Percentiles rank a stretch among this genome's conserved stretches.
phyloP scores from a whole-genome alignment of 805 yeast genomes.

The Limtongia smithiae region DNA sequence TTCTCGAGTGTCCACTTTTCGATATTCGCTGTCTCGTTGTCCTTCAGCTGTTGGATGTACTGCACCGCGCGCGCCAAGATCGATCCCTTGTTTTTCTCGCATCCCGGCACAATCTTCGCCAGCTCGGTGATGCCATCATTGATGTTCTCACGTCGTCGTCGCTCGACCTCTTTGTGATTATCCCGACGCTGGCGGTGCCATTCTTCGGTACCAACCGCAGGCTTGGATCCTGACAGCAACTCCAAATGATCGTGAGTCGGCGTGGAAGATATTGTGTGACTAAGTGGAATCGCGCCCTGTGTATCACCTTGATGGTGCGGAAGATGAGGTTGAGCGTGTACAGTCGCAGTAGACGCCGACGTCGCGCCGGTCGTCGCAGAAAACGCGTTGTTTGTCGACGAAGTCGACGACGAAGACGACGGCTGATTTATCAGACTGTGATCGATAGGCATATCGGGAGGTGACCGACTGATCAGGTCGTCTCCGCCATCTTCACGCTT shows the following conservation, averaged over 20 bases:
- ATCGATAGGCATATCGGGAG: slow-evolving; percentile 15
- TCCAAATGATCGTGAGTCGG: slow-evolving; percentile 1
- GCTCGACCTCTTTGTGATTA: slow-evolving; percentile 93
- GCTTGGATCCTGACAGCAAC: slow-evolving; percentile 40
- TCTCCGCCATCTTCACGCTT: slow-evolving; percentile 10
- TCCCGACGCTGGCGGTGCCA: slow-evolving; percentile 81
- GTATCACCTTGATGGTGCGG: slow-evolving; percentile 8
- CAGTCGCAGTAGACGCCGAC: slow-evolving; percentile 8
- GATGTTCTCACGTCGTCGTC: slow-evolving; percentile 85
- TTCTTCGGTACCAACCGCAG: slow-evolving; percentile 72
- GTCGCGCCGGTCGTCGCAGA: background rate
- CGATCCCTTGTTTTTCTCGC: slow-evolving; percentile 86
- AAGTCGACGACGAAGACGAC: too few species aligned
- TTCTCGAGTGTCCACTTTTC: slow-evolving; percentile 96
- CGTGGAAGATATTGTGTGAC: background rate
- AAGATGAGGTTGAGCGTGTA: slow-evolving; percentile 21
- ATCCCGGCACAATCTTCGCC: slow-evolving; percentile 72
- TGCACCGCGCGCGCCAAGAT: slow-evolving; percentile 85
- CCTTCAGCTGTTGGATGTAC: slow-evolving; percentile 83
- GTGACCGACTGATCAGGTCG: slow-evolving; percentile 6
- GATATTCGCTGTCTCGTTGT: slow-evolving; percentile 80
- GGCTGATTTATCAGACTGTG: slow-evolving; percentile 15
- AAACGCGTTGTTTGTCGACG: slow-evolving; percentile 6
- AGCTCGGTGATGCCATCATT: slow-evolving; percentile 81
- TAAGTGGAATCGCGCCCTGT: background rate